Evolutionary conservation across 306 rosid genomes (phyloP), one percentile per base, ranked within the genome.

Genomic region (Citrullus amarus): DNA sequence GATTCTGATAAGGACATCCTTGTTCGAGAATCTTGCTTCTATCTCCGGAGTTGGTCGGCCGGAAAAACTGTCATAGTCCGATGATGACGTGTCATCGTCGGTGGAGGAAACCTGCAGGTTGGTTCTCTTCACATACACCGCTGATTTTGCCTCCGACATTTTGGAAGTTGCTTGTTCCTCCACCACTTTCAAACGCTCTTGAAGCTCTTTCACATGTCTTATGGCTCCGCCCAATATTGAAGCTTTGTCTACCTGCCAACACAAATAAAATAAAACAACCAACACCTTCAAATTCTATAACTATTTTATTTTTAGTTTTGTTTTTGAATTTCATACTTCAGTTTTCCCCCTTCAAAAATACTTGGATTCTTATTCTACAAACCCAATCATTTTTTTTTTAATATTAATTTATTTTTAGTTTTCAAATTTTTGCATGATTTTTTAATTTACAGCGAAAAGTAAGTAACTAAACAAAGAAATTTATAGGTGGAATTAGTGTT

Each of bases 161-260:
- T 85, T 86, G 17, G 85, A 79, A 13, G 43, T 16, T 12, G 84
- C 72, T 54, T 84, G 79, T 78, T 90, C 89, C 82, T 95, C 96
- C 41, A 66, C 70, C 0, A 28, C 78, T 56, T 73, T 75, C 84
- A 86, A 82, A 2, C 89, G 89, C 41, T 88, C 89, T 83, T 89
- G 85, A 18, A 94, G 87, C 43, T 90, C 84, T 55, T 92, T 89
- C 48, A 20, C 97, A 79, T 92, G 78, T 68, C 82, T 87, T 17
- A 89, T 80, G 1, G 98, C 96, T 80, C 89, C 98, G 80, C 89
- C 91, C 55, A 92, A 88, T 8, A 95, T 93, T 0, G 98, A 89
- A 74, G 97, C 96, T 86, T 95, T 95, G 79, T 95, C 97, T 94
- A 87, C 89, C 98, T 93, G 85, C 53, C 53, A 48, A 48, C 53